phyloP scores from a whole-genome alignment of 176 grass and related monocot genomes.

The Hordeum marinum region DNA sequence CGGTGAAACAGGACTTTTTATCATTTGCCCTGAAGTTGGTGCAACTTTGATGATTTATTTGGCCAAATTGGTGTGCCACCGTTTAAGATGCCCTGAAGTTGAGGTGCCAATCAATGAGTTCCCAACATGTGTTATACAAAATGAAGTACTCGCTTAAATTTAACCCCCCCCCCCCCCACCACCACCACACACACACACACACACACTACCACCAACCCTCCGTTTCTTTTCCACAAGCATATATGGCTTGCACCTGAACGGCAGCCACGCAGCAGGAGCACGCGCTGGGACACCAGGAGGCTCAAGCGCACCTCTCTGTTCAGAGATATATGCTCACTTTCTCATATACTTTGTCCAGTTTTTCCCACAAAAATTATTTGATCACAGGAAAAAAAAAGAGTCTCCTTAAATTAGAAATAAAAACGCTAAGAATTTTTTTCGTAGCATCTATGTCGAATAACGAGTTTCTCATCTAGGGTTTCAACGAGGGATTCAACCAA shows the following conservation, averaged over 20 bases:
- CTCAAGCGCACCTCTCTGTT: not conserved
- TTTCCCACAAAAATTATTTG: not conserved
- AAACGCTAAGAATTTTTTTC: not conserved
- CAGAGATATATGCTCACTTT: not conserved
- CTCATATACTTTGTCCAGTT: not conserved
- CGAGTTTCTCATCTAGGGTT: conserved; percentile 4
- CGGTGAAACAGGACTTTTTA: not conserved
- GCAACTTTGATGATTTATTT: not conserved
- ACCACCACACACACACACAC: no score
- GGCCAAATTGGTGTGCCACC: not conserved
- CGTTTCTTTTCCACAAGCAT: not conserved
- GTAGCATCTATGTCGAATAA: not conserved
- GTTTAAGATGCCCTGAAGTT: not conserved
- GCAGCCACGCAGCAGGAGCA: not conserved
- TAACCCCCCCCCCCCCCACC: no score
- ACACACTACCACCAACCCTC: no score
- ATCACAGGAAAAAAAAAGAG: not conserved
- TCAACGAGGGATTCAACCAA: not conserved
- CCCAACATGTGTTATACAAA: not conserved
- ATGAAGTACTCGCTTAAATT: not conserved
- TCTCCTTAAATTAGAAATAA: not conserved
- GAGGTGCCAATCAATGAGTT: not conserved
- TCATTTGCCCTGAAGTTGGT: not conserved
- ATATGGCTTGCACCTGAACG: not conserved
- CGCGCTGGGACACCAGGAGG: not conserved